phyloP scores from a whole-genome alignment of 176 grass and related monocot species.

The Olyra latifolia region DNA sequence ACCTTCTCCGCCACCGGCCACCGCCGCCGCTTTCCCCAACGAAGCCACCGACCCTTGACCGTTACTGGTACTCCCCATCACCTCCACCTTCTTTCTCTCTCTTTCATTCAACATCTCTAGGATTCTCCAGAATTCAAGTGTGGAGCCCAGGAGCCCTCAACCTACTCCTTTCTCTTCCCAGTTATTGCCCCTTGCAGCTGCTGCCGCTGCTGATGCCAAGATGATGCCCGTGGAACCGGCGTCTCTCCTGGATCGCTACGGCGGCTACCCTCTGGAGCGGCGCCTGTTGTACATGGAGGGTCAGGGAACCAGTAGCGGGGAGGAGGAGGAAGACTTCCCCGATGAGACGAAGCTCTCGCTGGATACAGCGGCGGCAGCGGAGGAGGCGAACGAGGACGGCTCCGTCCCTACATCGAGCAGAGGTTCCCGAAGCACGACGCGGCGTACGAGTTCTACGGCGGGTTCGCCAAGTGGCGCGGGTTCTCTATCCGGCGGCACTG shows the following conservation, averaged over 20 bases:
- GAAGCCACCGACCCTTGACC: neutral
- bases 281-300: constrained; percentile 35
- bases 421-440: constrained; percentile 66
- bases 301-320: constrained; percentile 36
- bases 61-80: neutral
- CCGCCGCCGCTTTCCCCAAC: neutral
- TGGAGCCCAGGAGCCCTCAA: neutral
- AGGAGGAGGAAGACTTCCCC: constrained; percentile 27
- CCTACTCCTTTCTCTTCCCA: neutral
- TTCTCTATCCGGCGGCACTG: constrained; percentile 85
- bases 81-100: neutral
- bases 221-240: constrained; percentile 46
- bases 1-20: neutral
- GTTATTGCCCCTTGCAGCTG: neutral
- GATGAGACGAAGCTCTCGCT: constrained; percentile 38
- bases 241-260: constrained; percentile 43
- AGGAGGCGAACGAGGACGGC: neutral
- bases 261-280: constrained; percentile 47
- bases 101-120: neutral
- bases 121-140: no score
- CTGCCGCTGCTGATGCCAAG: neutral
- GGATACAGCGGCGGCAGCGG: neutral
- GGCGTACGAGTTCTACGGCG: constrained; percentile 67
- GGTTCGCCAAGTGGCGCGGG: constrained; percentile 60
- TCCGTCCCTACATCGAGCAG: constrained; percentile 53